Percentiles rank a stretch among this genome's conserved stretches.
These are phyloP conservation scores for Bipolaris gigantea DNA, from an alignment of 2,329 filamentous ascomycete species.

Conservation along the genomic window DNA sequence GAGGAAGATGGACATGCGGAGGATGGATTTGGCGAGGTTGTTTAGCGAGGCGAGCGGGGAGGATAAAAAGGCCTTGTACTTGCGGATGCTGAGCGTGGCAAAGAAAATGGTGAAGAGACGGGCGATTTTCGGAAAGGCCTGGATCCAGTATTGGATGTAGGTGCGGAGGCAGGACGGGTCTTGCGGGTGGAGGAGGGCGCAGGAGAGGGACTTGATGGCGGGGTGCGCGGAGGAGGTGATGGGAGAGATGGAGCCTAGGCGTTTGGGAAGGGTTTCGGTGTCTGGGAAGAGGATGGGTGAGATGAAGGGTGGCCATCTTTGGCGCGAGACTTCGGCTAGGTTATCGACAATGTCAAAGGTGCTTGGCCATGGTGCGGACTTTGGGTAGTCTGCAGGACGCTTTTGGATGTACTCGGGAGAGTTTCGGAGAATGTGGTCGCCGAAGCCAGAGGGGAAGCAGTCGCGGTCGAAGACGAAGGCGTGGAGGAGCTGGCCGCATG, in stretches of 20 bases:
- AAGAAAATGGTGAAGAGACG: constrained; percentile 78
- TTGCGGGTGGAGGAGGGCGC: constrained; percentile 82
- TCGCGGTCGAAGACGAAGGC: constrained; percentile 57
- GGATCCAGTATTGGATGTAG: constrained; percentile 84
- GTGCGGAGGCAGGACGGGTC: constrained; percentile 88
- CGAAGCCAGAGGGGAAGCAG: constrained; percentile 59
- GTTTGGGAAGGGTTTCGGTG: constrained; percentile 63
- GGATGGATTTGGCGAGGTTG: constrained; percentile 65
- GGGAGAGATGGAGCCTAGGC: constrained; percentile 70
- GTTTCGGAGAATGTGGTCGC: constrained; percentile 67
- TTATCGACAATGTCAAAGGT: constrained; percentile 77
- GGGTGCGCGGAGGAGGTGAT: constrained; percentile 85
- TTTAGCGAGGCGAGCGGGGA: constrained; percentile 70
- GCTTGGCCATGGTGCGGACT: constrained; percentile 70
- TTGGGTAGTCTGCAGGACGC: constrained; percentile 69
- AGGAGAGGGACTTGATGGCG: constrained; percentile 80
- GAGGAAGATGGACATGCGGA: constrained; percentile 75
- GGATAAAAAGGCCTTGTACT: constrained; percentile 68
- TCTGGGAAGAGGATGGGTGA: constrained; percentile 85
- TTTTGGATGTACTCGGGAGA: constrained; percentile 78
- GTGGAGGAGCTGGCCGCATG: constrained; percentile 54
- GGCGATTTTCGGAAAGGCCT: constrained; percentile 75
- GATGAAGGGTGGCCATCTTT: constrained; percentile 85
- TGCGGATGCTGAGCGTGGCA: constrained; percentile 69
- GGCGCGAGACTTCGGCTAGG: constrained; percentile 75